These are phyloP conservation scores for Pichia sp. DNA, from an alignment of 1,139 yeast species.

Conservation along the genomic window DNA sequence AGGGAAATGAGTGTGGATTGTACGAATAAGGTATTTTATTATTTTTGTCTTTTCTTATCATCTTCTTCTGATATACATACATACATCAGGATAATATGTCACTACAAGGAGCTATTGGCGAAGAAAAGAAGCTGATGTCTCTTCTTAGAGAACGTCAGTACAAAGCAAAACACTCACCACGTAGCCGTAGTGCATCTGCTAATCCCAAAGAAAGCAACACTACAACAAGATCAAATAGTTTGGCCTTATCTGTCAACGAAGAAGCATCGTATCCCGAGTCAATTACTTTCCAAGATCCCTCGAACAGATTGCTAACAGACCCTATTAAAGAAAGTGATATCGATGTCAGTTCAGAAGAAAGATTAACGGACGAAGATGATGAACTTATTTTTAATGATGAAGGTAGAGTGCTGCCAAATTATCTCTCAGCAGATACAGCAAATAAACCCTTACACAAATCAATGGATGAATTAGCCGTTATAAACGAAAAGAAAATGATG, in stretches of 20 bases:
- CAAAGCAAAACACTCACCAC: slow-evolving; percentile 2
- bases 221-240: slow-evolving; percentile 21
- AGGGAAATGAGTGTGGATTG: not conserved
- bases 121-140: slow-evolving; percentile 36
- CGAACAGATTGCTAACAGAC: slow-evolving; percentile 38
- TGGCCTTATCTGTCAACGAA: slow-evolving; percentile 15
- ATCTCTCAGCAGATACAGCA: slow-evolving; percentile 32
- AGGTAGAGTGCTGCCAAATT: slow-evolving; percentile 55
- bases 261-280: slow-evolving; percentile 37
- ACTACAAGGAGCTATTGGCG: slow-evolving; percentile 40
- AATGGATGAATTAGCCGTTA: slow-evolving; percentile 19
- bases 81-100: slow-evolving; percentile 33
- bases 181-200: slow-evolving; percentile 11
- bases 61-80: not conserved
- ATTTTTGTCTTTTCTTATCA: not conserved
- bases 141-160: slow-evolving; percentile 31
- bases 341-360: slow-evolving; percentile 52
- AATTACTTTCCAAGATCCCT: slow-evolving; percentile 45
- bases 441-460: not conserved
- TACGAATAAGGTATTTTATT: not conserved
- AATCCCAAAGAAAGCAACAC: slow-evolving; percentile 5
- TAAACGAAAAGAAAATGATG: slow-evolving; percentile 32
- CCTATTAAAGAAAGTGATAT: slow-evolving; percentile 26
- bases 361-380: slow-evolving; percentile 55
- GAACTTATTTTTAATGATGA: slow-evolving; percentile 58